A percentile compares a stretch with the other conserved stretches of the same genome.
phyloP scores from a whole-genome alignment of 257 asterid genomes.

The Scutellaria baicalensis region DNA sequence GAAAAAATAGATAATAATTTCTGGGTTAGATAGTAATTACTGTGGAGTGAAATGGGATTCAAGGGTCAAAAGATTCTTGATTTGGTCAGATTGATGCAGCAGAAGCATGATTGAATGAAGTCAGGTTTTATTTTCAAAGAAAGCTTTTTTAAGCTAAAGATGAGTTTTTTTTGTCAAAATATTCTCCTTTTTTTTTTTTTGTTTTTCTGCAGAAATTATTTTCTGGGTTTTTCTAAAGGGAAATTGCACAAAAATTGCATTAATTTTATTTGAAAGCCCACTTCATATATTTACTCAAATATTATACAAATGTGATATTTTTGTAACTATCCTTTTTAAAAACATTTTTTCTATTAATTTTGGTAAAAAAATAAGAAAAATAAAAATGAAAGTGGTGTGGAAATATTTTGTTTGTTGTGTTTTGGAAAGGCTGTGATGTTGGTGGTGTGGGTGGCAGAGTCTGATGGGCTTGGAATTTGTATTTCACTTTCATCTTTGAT shows the following conservation, averaged over 20 bases:
- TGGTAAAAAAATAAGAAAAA: background rate
- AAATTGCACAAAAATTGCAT: too few species aligned
- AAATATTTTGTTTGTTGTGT: slow-evolving; percentile 1
- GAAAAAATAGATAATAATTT: background rate
- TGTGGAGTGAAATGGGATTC: slow-evolving; percentile 13
- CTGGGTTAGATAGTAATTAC: background rate
- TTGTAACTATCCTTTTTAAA: background rate
- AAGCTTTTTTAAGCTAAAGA: background rate
- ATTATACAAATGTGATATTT: too few species aligned
- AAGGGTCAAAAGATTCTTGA: background rate
- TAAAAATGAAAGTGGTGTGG: background rate
- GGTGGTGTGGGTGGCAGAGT: slow-evolving; percentile 15
- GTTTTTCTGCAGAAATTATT: background rate
- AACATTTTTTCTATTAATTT: too few species aligned
- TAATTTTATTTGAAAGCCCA: too few species aligned
- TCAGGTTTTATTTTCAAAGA: slow-evolving; percentile 3
- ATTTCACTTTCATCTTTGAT: background rate
- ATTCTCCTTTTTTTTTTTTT: background rate
- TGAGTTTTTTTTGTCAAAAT: background rate
- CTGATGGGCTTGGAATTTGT: background rate
- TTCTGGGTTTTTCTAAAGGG: background rate
- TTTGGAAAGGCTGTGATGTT: slow-evolving; percentile 12
- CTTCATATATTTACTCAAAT: too few species aligned
- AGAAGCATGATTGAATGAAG: slow-evolving; percentile 16
- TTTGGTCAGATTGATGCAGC: slow-evolving; percentile 9